Evolutionary conservation across 495 filamentous ascomycete genomes (phyloP).

Genomic region (Neurospora sp.): DNA sequence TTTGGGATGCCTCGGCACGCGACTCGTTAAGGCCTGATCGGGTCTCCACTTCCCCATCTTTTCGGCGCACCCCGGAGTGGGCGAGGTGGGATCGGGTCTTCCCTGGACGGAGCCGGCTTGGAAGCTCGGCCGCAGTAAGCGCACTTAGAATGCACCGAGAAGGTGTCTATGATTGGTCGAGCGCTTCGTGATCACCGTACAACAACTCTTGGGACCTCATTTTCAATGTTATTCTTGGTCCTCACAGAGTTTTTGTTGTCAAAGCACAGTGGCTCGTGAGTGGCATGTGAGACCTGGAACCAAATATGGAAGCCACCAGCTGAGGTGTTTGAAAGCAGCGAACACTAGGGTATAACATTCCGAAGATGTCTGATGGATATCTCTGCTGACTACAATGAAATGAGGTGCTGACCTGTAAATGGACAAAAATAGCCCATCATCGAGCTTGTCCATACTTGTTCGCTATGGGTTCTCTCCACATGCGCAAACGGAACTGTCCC

Average conservation of each 20-base stretch:
- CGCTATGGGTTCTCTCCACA: not conserved
- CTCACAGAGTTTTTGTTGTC: not conserved
- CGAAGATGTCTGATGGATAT: not conserved
- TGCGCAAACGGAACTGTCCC: not conserved
- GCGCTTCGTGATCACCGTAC: not conserved
- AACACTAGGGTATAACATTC: not conserved
- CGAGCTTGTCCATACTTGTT: not conserved
- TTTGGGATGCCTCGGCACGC: not conserved
- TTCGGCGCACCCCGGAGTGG: not conserved
- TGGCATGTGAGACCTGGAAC: not conserved
- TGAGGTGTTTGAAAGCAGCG: not conserved
- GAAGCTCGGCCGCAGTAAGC: not conserved
- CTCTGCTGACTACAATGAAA: not conserved
- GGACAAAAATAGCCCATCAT: not conserved
- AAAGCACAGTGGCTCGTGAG: not conserved
- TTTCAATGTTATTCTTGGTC: not conserved
- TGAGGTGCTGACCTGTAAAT: not conserved
- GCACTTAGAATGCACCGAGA: not conserved
- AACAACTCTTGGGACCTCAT: not conserved
- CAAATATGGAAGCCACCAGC: not conserved
- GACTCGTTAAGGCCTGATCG: not conserved
- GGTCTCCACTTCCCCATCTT: not conserved
- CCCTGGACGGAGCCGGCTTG: not conserved
- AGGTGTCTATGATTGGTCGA: not conserved
- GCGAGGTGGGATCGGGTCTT: not conserved